Base-by-base conservation (phyloP, 1,284 basidiomycete genomes). In the Moesziomyces antarcticus region DNA sequence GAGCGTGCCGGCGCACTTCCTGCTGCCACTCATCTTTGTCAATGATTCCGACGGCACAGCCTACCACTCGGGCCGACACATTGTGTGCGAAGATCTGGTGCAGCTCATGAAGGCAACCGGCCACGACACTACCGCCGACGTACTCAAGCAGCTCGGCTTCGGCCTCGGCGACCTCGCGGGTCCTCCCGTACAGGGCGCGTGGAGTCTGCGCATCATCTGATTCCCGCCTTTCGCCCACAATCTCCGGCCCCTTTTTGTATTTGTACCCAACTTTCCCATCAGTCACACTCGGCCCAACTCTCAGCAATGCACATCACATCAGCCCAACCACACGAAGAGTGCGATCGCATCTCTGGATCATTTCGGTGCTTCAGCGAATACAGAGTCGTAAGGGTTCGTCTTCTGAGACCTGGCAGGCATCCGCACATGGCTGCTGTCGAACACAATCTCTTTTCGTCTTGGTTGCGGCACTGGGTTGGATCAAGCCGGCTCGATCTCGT, bases 11-110 rank as follows among this genome's bases (percentile, higher is more conserved):
- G 41, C 69, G 3, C 67, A 72, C 37, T 73, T 76, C 37, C 35
- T 66, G 24, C 65, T 84, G 3, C 82, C 82, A 3, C 53, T 84
- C 21, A 61, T 82, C 47, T 80, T 84, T 57, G 76, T 84, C 47
- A 78, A 81, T 16, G 78, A 64, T 8, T 59, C 62, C 14, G 80
- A 82, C 51, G 82, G 82, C 9, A 75, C 74, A 1, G 78, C 75
- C 3, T 84, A 78, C 52, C 75, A 79, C 46, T 78, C 81, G 1
- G 78, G 75, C 3, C 58, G 78, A 11, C 75, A 78, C 48, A 57
- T 82, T 27, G 64, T 75, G 52, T 66, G 56, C 59, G 75, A 81
- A 44, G 77, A 77, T 41, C 52, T 79, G 18, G 75, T 77, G 11
- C 67, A 75, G 33, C 60, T 81, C 13, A 73, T 80, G 60, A 65